A percentile compares a stretch with the other conserved stretches of the same genome.
These are phyloP conservation scores for Artomyces pyxidatus DNA, from an alignment of 768 basidiomycete genomes.

Conservation along the genomic window DNA sequence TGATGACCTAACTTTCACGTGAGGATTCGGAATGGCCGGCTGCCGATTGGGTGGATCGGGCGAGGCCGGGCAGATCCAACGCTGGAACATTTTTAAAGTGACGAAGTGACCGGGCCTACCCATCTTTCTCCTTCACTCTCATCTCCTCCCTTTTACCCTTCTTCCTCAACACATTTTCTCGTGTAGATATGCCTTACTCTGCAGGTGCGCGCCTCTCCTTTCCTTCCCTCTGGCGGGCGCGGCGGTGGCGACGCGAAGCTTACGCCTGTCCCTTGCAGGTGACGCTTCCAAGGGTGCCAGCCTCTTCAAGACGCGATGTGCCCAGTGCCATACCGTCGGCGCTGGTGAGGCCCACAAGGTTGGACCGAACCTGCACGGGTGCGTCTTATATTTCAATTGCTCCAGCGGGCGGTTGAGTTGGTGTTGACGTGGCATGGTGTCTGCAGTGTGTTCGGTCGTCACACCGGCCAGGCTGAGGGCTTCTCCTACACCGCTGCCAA, in stretches of 20 bases:
- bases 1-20: no score
- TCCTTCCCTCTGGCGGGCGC: not conserved
- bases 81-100: not conserved
- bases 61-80: not conserved
- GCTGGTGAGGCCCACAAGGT: slow-evolving; percentile 78
- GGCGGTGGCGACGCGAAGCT: not conserved
- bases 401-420: not conserved
- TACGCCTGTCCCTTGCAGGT: slow-evolving; percentile 35
- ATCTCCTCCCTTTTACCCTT: not conserved
- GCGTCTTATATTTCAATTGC: slow-evolving; percentile 20
- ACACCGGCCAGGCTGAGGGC: slow-evolving; percentile 78
- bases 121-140: not conserved
- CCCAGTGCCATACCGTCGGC: slow-evolving; percentile 87
- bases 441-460: slow-evolving; percentile 68
- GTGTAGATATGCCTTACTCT: slow-evolving; percentile 34
- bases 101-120: not conserved
- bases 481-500: slow-evolving; percentile 94
- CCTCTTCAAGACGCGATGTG: slow-evolving; percentile 95
- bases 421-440: slow-evolving; percentile 4
- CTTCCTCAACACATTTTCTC: not conserved
- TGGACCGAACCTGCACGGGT: slow-evolving; percentile 95
- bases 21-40: not conserved
- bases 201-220: slow-evolving; percentile 27
- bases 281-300: slow-evolving; percentile 84
- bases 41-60: not conserved